Evolutionary conservation across 2,329 filamentous ascomycete genomes (phyloP), one percentile per base, ranked within the genome.

Genomic region (Zalaria sp.): DNA sequence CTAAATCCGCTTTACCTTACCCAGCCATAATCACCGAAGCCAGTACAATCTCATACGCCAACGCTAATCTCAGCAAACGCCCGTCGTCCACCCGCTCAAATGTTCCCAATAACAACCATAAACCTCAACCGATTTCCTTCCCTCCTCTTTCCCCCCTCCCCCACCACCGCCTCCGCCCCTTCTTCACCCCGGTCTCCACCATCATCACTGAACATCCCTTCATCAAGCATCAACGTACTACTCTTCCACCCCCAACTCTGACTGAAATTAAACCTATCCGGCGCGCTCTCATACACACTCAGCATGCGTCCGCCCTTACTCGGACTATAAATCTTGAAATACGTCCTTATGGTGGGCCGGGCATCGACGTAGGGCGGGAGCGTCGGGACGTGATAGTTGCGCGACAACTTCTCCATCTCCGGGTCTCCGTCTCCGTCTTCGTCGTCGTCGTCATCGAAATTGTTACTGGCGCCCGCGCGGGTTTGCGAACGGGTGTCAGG

Each of bases 171-270:
- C 40, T 44, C 52, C 39, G 50, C 18, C 18, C 45, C 27, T 59
- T 56, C 57, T 60, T 58, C 50, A 56, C 58, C 50, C 55, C 50
- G 50, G 55, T 51, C 50, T 32, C 54, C 57, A 10, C 52, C 55
- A 38, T 54, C 57, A 5, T 56, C 56, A 2, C 48, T 52, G 25
- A 57, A 40, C 32, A 58, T 43, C 0, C 60, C 63, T 43, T 74
- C 68, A 49, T 73, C 71, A 27, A 73, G 53, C 60, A 73, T 72
- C 47, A 76, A 55, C n/a, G 69, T 73, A 50, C 66, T 71, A 47
- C 70, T 74, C 62, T 74, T 75, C 72, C 72, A 76, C 1, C 72
- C 72, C 72, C 72, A 76, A 47, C 68, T 72, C 57, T 77, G 73
- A 37, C 66, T 70, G 52, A 75, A 75, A 50, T 75, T 75, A 54